phyloP scores from a whole-genome alignment of 139 green algal genomes.

The Coelastrella sp. region DNA sequence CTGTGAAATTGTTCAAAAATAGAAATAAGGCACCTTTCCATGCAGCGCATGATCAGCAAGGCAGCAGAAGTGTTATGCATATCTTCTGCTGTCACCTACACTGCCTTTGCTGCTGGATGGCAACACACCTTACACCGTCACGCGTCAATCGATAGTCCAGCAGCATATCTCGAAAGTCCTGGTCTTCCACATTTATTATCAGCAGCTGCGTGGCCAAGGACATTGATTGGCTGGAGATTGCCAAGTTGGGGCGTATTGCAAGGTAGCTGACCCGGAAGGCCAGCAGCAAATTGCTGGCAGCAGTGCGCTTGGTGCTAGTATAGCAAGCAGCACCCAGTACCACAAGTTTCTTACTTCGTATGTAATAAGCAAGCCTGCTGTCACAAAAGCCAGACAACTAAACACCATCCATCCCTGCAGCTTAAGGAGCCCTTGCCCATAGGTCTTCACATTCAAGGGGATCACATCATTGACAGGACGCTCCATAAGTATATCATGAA shows the following conservation, averaged over 20 bases:
- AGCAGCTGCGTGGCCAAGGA: conserved; percentile 10
- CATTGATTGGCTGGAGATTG: no score
- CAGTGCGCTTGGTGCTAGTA: neutral
- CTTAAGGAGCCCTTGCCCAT: conserved; percentile 25
- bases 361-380: neutral
- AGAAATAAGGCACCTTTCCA: no score
- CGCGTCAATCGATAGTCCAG: conserved; percentile 39
- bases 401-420: conserved; percentile 41
- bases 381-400: conserved; percentile 11
- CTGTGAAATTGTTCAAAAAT: no score
- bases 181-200: conserved; percentile 43
- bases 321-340: neutral
- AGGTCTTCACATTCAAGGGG: conserved; percentile 38
- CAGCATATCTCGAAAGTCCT: conserved; percentile 48
- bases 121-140: neutral
- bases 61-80: neutral
- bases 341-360: neutral
- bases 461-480: neutral
- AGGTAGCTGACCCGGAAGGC: no score
- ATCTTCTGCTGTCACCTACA: neutral
- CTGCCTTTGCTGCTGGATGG: neutral
- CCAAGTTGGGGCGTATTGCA: no score
- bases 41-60: neutral
- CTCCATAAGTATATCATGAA: neutral
- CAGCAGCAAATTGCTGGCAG: no score